Evolutionary conservation across 345 rosid genomes (phyloP).

Genomic region (Boechera divaricarpa): DNA sequence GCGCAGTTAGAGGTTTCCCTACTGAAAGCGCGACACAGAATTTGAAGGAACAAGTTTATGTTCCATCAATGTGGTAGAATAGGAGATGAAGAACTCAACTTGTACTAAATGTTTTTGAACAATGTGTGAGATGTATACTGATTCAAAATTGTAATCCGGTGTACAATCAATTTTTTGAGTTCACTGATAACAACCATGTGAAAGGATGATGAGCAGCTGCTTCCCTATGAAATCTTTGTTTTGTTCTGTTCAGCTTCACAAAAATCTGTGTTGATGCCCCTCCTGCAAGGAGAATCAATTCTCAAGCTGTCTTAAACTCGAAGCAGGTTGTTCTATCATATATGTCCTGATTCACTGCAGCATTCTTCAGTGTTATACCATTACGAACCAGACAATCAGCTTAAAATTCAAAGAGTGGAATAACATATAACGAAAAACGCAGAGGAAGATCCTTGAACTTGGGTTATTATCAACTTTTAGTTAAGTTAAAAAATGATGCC

Average conservation of each 20-base stretch:
- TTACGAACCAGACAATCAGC: too few relatives aligned
- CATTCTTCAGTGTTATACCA: neutral
- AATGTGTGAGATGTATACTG: conserved; percentile 30
- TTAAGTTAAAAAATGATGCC: too few relatives aligned
- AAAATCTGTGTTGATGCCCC: neutral
- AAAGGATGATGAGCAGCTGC: neutral
- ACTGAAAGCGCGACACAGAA: conserved; percentile 91
- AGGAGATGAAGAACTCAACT: conserved; percentile 22
- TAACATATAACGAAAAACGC: too few relatives aligned
- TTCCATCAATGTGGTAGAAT: conserved; percentile 92
- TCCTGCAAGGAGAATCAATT: conserved; percentile 8
- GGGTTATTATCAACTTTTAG: too few relatives aligned
- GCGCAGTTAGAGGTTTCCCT: conserved; percentile 88
- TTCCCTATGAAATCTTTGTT: neutral
- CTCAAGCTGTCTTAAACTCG: conserved; percentile 34
- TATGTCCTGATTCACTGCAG: conserved; percentile 6
- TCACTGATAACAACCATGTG: conserved; percentile 10
- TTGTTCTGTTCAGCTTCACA: neutral
- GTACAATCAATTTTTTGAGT: conserved; percentile 41
- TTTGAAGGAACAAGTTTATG: conserved; percentile 91
- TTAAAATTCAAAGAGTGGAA: too few relatives aligned
- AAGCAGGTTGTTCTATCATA: neutral
- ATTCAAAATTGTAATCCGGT: conserved; percentile 32
- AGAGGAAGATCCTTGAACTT: too few relatives aligned
- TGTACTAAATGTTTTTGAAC: conserved; percentile 31